Conservation (phyloP, 257 asterid species). For the Scutellaria baicalensis region DNA sequence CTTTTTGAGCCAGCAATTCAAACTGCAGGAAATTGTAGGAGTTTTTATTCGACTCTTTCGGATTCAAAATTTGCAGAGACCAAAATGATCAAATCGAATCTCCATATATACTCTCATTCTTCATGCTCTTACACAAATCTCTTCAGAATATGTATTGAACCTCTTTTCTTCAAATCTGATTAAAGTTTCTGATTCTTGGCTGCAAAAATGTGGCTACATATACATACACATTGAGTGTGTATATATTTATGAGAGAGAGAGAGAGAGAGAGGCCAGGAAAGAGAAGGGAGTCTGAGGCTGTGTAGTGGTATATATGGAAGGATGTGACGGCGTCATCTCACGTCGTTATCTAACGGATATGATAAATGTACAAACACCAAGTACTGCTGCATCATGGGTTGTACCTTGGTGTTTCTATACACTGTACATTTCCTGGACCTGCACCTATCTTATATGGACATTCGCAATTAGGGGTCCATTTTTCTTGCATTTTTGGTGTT, state of each 20-base stretch:
- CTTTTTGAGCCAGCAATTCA: background rate
- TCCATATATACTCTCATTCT: background rate
- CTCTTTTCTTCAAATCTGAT: constrained; percentile 4
- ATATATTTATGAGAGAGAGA: background rate
- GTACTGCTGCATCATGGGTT: background rate
- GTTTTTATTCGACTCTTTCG: background rate
- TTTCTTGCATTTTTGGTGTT: constrained; percentile 19
- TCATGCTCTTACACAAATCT: background rate
- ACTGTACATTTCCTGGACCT: constrained; percentile 16
- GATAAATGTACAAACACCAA: background rate
- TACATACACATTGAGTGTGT: background rate
- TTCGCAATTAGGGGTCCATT: constrained; percentile 18
- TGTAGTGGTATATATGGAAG: constrained; percentile 16
- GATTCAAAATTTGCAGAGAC: background rate
- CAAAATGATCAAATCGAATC: background rate
- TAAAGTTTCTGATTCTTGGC: constrained; percentile 21
- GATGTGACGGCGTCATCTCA: constrained; percentile 33
- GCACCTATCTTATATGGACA: constrained; percentile 13
- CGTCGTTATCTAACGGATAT: constrained; percentile 56
- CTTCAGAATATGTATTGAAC: background rate
- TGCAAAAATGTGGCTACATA: background rate
- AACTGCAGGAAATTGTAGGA: background rate
- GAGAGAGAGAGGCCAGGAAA: constrained; percentile 7
- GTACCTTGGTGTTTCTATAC: constrained; percentile 14
- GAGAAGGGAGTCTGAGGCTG: constrained; percentile 9